Conservation (phyloP, 2,329 filamentous ascomycete species). For the Colletotrichum tropicicola region DNA sequence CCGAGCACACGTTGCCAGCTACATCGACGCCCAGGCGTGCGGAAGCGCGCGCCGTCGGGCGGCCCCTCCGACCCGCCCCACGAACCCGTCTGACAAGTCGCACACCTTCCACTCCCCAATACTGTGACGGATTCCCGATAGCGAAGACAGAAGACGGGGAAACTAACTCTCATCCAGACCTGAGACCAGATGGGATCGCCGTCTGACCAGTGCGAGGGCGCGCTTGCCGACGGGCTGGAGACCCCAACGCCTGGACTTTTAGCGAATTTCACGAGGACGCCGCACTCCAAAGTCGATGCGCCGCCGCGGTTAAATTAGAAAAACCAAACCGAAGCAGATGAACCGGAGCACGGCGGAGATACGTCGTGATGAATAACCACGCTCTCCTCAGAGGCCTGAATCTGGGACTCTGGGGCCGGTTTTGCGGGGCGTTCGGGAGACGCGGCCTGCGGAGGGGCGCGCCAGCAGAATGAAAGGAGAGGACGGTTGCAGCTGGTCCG, state of each 20-base stretch:
- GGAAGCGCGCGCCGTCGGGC: constrained; percentile 7
- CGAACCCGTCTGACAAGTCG: constrained; percentile 14
- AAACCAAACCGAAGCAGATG: not conserved
- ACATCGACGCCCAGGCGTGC: not conserved
- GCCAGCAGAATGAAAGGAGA: not conserved
- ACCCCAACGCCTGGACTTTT: not conserved
- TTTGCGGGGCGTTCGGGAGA: constrained; percentile 18
- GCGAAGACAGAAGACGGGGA: not conserved
- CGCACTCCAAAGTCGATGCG: not conserved
- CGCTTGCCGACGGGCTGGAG: not conserved
- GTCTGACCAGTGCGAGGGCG: constrained; percentile 1
- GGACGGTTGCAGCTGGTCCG: not conserved
- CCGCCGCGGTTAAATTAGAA: not conserved
- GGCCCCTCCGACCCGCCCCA: constrained; percentile 16
- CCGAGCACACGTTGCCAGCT: constrained; percentile 7
- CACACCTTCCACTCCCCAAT: not conserved
- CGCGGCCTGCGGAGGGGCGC: constrained; percentile 16
- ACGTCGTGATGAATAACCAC: not conserved
- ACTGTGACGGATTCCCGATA: not conserved
- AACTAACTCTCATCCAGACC: not conserved
- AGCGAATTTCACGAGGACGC: not conserved
- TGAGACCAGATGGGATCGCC: constrained; percentile 14
- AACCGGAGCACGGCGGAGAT: not conserved
- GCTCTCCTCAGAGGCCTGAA: not conserved
- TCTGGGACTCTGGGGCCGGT: not conserved